phyloP scores from a whole-genome alignment of 83 land plant species.

The Thuja plicata region DNA sequence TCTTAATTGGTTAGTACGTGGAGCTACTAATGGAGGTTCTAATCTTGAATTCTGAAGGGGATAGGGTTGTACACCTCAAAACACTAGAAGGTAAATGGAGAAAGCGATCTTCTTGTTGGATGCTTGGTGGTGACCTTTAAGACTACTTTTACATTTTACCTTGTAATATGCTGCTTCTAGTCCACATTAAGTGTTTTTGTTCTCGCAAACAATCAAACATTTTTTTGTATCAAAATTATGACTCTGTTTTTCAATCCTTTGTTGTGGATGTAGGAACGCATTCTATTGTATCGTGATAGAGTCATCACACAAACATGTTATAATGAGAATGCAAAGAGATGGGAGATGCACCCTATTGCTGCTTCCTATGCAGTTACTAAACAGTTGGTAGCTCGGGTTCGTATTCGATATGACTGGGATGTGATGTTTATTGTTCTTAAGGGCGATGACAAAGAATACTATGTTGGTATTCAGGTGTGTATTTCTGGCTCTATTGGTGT shows the following conservation, averaged over 20 bases:
- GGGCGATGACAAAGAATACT: conserved; percentile 76
- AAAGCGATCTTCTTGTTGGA: too few species aligned
- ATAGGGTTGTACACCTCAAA: too few species aligned
- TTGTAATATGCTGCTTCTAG: background rate
- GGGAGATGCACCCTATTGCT: conserved; percentile 90
- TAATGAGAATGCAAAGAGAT: conserved; percentile 61
- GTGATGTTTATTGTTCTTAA: conserved; percentile 67
- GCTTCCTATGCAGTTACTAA: conserved; percentile 80
- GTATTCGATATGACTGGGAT: conserved; percentile 85
- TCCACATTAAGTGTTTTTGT: background rate
- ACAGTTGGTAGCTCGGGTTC: conserved; percentile 60
- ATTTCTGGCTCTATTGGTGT: background rate
- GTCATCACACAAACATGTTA: conserved; percentile 66
- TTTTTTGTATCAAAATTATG: background rate
- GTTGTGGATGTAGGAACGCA: conserved; percentile 40
- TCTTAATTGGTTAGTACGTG: background rate
- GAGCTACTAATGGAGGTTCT: background rate
- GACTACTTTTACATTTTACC: too few species aligned
- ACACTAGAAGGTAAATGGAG: too few species aligned
- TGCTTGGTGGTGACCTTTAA: too few species aligned
- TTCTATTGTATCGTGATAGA: conserved; percentile 71
- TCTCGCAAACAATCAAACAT: background rate
- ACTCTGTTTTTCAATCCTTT: background rate
- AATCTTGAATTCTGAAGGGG: too few species aligned
- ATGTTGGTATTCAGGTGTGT: conserved; percentile 61